Base-by-base conservation (phyloP, 768 basidiomycete genomes). In the Leucocoprinus sp. region DNA sequence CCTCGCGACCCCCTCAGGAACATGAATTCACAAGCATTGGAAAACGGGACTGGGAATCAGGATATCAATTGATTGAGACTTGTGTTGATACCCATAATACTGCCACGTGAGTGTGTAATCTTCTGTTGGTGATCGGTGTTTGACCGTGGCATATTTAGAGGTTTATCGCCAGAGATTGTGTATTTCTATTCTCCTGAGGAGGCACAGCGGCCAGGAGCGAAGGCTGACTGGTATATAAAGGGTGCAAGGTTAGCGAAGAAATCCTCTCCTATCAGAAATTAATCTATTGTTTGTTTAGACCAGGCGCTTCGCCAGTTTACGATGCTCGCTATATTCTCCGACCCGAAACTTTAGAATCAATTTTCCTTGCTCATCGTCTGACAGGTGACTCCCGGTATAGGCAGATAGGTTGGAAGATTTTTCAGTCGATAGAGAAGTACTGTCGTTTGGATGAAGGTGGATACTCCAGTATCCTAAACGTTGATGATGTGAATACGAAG, bases 281-380 rank as follows among this genome's bases (percentile, higher is more conserved):
- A 31, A 11, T n/a, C 31, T 28, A 6, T 29, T 11, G 23, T 18
- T 22, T 35, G 23, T 40, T 35, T 42, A 59, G 51, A 56, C 60
- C 35, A 54, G 65, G 29, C 45, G 63, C 50, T 51, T 57, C 55
- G 31, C 62, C 71, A 7, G 71, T 80, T 0, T 82, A 90, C 47
- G 93, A 97, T 53, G 92, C 91, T 12, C 80, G 92, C 17, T 97
- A 98, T 60, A 93, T 95, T 51, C 78, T 98, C 11, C 76, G 92
- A 77, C 93, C 93, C 5, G 93, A 97, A 66, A 97, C 93, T 0
- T 74, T 92, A 9, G 93, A 97, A 60, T 92, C 89, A 0, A 78
- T 97, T 35, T 96, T 97, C 71, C 68, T 92, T 33, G 95, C 90
- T 2, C 96, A 74, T 60, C 80, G 93, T 24, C 70, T 93, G 2